phyloP scores from a whole-genome alignment of 805 yeast genomes.

The Monosporozyma yasuniensis region DNA sequence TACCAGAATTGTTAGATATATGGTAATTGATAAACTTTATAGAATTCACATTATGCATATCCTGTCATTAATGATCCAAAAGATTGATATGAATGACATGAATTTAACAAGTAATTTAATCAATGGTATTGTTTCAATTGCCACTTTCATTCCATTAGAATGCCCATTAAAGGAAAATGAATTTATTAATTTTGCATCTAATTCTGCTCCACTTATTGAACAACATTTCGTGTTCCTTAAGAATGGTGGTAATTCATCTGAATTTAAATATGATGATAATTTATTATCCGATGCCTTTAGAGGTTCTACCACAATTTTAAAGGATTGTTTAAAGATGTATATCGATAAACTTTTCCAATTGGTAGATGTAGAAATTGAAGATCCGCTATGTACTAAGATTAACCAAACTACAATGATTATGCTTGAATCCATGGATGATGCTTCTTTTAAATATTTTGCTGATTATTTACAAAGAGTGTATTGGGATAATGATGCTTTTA shows the following conservation, averaged over 20 bases:
- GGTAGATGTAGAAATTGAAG: slow-evolving; percentile 45
- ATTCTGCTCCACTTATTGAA: slow-evolving; percentile 48
- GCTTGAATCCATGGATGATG: slow-evolving; percentile 53
- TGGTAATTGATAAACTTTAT: slow-evolving; percentile 54
- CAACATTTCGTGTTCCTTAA: slow-evolving; percentile 51
- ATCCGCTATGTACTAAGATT: slow-evolving; percentile 32
- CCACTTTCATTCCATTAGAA: slow-evolving; percentile 62
- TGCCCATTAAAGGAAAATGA: slow-evolving; percentile 41
- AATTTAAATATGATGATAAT: slow-evolving; percentile 36
- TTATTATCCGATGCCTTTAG: slow-evolving; percentile 47
- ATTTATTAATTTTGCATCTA: slow-evolving; percentile 33
- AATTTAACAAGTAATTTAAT: slow-evolving; percentile 66
- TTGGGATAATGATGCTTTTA: slow-evolving; percentile 43
- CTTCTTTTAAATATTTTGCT: slow-evolving; percentile 39
- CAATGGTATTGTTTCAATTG: slow-evolving; percentile 59
- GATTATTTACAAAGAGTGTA: slow-evolving; percentile 33
- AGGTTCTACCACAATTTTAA: slow-evolving; percentile 67
- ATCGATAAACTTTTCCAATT: slow-evolving; percentile 54
- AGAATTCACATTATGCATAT: slow-evolving; percentile 74
- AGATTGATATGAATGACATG: slow-evolving; percentile 84
- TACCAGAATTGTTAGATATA: slow-evolving; percentile 54
- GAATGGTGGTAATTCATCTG: slow-evolving; percentile 38
- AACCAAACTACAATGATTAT: slow-evolving; percentile 40
- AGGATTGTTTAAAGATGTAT: slow-evolving; percentile 47
- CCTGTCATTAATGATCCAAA: slow-evolving; percentile 60